Evolutionary conservation across 768 basidiomycete species (phyloP).

Genomic region (Guyanaporus albipodus): DNA sequence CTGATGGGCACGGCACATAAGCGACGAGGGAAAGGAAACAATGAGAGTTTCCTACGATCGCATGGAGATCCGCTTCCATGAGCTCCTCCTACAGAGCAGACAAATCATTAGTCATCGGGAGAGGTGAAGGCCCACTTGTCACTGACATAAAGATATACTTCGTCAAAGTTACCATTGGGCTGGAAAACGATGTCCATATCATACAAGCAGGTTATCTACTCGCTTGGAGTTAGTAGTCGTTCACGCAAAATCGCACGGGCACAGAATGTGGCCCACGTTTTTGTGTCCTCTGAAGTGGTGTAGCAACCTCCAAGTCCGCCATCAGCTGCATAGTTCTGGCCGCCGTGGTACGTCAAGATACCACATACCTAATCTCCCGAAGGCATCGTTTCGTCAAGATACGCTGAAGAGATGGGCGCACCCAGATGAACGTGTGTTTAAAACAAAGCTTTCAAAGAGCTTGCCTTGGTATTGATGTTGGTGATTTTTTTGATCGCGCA

Average conservation of each 20-base stretch:
- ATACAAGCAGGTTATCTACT: constrained; percentile 90
- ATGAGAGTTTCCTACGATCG: constrained; percentile 62
- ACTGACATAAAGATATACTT: constrained; percentile 89
- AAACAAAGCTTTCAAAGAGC: constrained; percentile 9
- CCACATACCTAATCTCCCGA: constrained; percentile 86
- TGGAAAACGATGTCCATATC: constrained; percentile 99
- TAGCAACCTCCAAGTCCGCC: constrained; percentile 54
- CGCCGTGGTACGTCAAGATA: background rate
- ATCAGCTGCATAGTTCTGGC: constrained; percentile 10
- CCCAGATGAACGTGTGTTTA: constrained; percentile 13
- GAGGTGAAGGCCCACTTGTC: background rate
- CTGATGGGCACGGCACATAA: constrained; percentile 35
- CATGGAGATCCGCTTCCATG: constrained; percentile 99
- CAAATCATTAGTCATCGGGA: background rate
- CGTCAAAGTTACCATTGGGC: constrained; percentile 87
- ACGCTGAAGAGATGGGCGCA: constrained; percentile 43
- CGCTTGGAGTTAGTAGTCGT: constrained; percentile 2
- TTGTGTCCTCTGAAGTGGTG: constrained; percentile 99
- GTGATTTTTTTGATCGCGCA: constrained; percentile 97
- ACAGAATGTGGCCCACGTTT: constrained; percentile 58
- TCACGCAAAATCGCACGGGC: background rate
- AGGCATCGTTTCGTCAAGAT: constrained; percentile 96
- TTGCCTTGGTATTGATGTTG: constrained; percentile 85
- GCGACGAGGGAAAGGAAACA: background rate
- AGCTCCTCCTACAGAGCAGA: constrained; percentile 75